Evolutionary conservation across 1,284 basidiomycete species (phyloP), one percentile per base, ranked within the genome.

Genomic region (Pseudozyma pruni): DNA sequence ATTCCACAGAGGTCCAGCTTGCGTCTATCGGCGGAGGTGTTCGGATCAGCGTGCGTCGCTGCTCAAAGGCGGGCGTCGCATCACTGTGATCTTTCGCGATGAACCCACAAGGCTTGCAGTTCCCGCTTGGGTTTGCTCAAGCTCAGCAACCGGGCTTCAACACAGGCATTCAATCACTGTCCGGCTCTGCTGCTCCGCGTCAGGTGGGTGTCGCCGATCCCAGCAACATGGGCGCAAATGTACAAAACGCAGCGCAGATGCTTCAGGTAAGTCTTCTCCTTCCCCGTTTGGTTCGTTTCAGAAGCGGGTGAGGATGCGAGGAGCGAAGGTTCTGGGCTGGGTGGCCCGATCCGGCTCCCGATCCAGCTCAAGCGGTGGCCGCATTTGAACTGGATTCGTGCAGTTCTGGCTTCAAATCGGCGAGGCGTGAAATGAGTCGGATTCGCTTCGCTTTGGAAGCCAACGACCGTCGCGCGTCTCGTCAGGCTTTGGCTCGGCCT

Each of bases 241-340:
- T 58, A 31, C 60, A 60, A 29, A 67, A 71, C 27, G 61, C 62
- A 29, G 48, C 54, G 10, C 43, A 55, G 23, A 55, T 71, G 47
- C n/a, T 71, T 20, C 61, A 66, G 46, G 62, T 69, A 25, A 57
- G 60, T 51, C 19, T 35, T 35, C 34, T 17, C 6, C 8, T 14
- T 11, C 11, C 27, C 27, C 6, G 27, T 29, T 29, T 11, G 27
- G 7, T 29, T 29, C 11, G 7, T 11, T 29, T 29, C 27, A 29
- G 27, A 6, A 29, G 27, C 27, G 11, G 27, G 27, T 29, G 11
- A 11, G 27, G 27, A 29, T 29, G 27, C 11, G 27, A 29, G 27
- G 27, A 11, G 27, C 7, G 27, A 6, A 29, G 6, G 27, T 7
- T 11, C 6, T 7, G 27, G 27, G 7, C 11, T 29, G 11, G 27